Evolutionary conservation across 208 protist species (phyloP), one percentile per base, ranked within the genome.

Genomic region (Leptomonas seymouri): DNA sequence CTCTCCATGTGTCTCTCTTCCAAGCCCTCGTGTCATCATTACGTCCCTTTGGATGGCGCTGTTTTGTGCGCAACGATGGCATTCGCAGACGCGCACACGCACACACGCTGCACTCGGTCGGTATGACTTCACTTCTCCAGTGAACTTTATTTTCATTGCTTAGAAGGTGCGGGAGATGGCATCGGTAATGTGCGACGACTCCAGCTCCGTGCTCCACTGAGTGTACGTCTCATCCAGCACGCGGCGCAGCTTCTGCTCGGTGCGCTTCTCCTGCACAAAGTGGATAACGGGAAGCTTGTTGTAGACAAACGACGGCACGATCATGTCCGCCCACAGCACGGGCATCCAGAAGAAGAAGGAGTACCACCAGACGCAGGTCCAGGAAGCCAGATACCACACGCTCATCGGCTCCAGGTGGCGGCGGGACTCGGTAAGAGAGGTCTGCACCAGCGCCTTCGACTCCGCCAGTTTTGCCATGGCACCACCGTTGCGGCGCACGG

Each of bases 301-400:
- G 76, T 93, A 91, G 59, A 91, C 85, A 50, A 93, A 91, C 9
- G 87, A 92, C 3, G 90, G 90, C 45, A 87, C 80, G 55, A 96
- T 89, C 58, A 96, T 74, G 65, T 96, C 90, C 14, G 86, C 86
- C 81, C 81, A 91, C 65, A 96, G 80, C 81, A 93, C 84, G 53
- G 90, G 90, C 77, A 96, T 83, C 88, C 86, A 94, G 67, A 93
- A 93, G 82, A 91, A 96, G 68, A 96, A 93, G 63, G 86, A 85
- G 68, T 93, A 96, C 74, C 84, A 91, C 90, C 90, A 96, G 53
- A 85, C 79, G 59, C 82, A 87, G 18, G 84, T 84, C 88, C 90
- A 96, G 11, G 87, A 93, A 34, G 88, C 84, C 15, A 96, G 78
- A 65, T 93, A 96, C 86, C 86, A 96, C 36, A 89, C 86, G 62